A percentile compares a stretch with the other conserved stretches of the same genome.
Conservation (phyloP, 2,329 filamentous ascomycete genomes). For the Lasiodiplodia sp. region DNA sequence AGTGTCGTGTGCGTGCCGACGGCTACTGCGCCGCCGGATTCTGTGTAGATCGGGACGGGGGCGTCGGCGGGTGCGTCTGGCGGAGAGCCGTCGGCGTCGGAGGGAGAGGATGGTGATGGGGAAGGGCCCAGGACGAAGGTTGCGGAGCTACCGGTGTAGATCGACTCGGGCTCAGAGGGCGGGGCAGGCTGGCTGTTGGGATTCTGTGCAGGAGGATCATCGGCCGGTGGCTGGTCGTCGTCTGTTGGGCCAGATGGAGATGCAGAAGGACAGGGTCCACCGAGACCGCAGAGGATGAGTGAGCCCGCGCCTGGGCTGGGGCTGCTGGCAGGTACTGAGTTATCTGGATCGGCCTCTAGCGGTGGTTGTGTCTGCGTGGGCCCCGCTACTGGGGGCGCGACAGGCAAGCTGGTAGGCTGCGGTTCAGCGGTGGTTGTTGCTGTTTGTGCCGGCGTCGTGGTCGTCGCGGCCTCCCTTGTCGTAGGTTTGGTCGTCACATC, state of each 20-base stretch:
- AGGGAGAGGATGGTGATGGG: too few relatives aligned
- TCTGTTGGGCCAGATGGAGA: not conserved
- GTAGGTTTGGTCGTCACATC: not conserved
- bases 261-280: not conserved
- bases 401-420: not conserved
- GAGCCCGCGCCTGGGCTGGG: not conserved
- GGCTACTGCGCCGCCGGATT: not conserved
- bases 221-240: not conserved
- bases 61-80: not conserved
- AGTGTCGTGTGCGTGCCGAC: constrained; percentile 6
- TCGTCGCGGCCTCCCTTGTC: not conserved
- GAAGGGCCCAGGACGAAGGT: not conserved
- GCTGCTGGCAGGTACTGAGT: not conserved
- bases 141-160: not conserved
- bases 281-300: not conserved
- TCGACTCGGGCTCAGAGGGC: not conserved
- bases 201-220: not conserved
- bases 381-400: not conserved
- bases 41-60: constrained; percentile 4
- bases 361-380: not conserved
- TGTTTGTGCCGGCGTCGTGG: not conserved
- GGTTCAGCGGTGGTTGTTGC: not conserved
- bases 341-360: not conserved
- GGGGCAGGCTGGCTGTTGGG: not conserved
- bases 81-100: not conserved